Conservation (phyloP, 148 eudicot genomes). For the Nepenthes gracilis region DNA sequence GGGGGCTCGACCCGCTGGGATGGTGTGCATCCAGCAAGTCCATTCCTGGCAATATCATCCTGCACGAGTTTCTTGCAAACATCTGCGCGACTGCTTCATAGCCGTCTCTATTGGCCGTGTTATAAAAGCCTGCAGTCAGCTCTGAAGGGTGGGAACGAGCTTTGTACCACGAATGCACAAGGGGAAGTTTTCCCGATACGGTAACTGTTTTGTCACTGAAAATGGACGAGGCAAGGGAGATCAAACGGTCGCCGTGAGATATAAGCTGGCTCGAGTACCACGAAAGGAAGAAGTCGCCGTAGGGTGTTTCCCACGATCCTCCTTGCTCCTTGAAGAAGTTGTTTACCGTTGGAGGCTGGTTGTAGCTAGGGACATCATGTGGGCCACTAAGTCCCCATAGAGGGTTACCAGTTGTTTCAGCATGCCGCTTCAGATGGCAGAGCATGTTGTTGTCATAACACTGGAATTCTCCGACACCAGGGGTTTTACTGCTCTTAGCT, state of each 20-base stretch:
- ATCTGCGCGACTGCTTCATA: conserved; percentile 43
- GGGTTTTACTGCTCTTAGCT: conserved; percentile 7
- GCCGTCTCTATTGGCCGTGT: conserved; percentile 58
- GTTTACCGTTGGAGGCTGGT: conserved; percentile 31
- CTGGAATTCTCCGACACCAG: conserved; percentile 80
- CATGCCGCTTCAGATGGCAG: conserved; percentile 47
- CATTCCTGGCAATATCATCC: conserved; percentile 58
- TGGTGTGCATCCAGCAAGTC: conserved; percentile 46
- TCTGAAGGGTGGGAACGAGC: conserved; percentile 78
- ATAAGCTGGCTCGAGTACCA: conserved; percentile 80
- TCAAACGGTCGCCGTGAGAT: conserved; percentile 53
- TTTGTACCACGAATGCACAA: conserved; percentile 37
- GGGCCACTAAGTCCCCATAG: conserved; percentile 89
- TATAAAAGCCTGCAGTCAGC: conserved; percentile 71
- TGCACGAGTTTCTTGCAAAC: conserved; percentile 47
- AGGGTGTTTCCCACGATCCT: conserved; percentile 76
- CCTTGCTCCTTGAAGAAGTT: conserved; percentile 56
- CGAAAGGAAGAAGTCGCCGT: conserved; percentile 78
- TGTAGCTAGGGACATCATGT: conserved; percentile 62
- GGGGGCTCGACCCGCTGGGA: conserved; percentile 42
- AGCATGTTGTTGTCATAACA: conserved; percentile 78
- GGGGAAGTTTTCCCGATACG: conserved; percentile 59
- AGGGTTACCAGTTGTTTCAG: conserved; percentile 47
- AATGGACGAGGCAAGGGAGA: conserved; percentile 43
- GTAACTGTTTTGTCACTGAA: conserved; percentile 32